Evolutionary conservation across 2,329 filamentous ascomycete genomes (phyloP), one percentile per base, ranked within the genome.

Genomic region (Botrytis hyacinthi): DNA sequence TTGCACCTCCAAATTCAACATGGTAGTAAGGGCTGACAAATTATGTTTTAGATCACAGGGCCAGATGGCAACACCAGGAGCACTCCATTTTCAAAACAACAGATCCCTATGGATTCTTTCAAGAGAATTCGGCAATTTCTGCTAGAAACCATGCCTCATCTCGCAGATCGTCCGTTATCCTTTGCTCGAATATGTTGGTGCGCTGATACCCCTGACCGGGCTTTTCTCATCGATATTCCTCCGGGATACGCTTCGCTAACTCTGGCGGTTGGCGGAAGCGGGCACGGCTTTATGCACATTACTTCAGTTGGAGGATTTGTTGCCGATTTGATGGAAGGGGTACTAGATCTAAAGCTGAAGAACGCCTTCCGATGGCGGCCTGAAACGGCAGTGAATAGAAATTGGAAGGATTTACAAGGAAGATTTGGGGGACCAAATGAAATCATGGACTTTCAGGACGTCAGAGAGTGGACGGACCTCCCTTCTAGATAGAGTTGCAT

Each of bases 161-260:
- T 88, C 7, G 83, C 84, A 0, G 78, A 84, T 4, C 83, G 87
- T 3, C 82, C 83, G 0, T 85, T 88, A 68, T 83, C 80, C 32
- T 87, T 86, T 74, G 85, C 85, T 12, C 81, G 86, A 26, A 85
- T 89, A 46, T 89, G 87, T 79, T 89, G 87, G 87, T 87, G 87
- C 76, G 84, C 86, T 0, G 87, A 89, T 76, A 89, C 87, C 0
- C 83, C 84, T 0, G 86, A 89, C 77, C 83, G 86, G 4, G 81
- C 84, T 32, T 89, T 88, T 72, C 78, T 89, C 29, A 87, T 89
- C 72, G 84, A 84, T 70, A 79, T 80, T 44, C 86, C 88, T 78
- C 85, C 86, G 0, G 79, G 83, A 18, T 80, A 83, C 69, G 75
- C 78, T 51, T 83, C 82, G 40, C 77, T 87, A 35, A 78, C 86